Base-by-base conservation (phyloP, 148 eudicot genomes). In the Euryodendron excelsum region DNA sequence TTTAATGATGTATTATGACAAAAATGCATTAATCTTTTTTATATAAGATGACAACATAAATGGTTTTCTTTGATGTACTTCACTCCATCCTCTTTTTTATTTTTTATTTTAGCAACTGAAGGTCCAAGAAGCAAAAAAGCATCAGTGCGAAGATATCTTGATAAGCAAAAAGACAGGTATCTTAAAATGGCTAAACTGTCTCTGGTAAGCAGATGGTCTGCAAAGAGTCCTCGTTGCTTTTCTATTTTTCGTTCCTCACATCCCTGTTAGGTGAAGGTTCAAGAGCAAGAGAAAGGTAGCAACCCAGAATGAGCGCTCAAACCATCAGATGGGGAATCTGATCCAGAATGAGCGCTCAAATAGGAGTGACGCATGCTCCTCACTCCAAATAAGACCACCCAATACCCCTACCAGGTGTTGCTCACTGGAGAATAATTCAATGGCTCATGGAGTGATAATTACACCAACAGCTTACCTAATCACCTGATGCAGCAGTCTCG, bases 141-240 rank as follows among this genome's bases (percentile, higher is more conserved):
- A 21, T 88, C 91, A 13, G 82, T 90, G 70, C 91, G 84, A 76
- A 87, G 90, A 83, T 90, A 86, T 75, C 87, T 69, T 56, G 93
- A 90, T 52, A 90, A 90, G 80, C 80, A 83, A 84, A 90, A 90
- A 83, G 99, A 96, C 83, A 90, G 99, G 99, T 93, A 88, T 33
- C 73, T 77, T 41, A n/a, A 13, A 44, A 28, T 66, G 68, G 48
- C 64, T 68, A 27, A 58, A 50, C 41, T 58, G n/a, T 71, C 8
- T 48, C 14, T 75, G 70, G 59, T 20, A 30, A 45, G 72, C 68
- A 72, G 76, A 41, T 64, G 21, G 37, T 17, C 39, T 61, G 44
- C 25, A 31, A 36, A 39, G 53, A 8, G 23, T 33, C 71, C 62
- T 34, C 33, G 62, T 62, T 52, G 20, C 44, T 39, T 39, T 39